Conservation (phyloP, 306 rosid species). For the Hippophae tibetana region DNA sequence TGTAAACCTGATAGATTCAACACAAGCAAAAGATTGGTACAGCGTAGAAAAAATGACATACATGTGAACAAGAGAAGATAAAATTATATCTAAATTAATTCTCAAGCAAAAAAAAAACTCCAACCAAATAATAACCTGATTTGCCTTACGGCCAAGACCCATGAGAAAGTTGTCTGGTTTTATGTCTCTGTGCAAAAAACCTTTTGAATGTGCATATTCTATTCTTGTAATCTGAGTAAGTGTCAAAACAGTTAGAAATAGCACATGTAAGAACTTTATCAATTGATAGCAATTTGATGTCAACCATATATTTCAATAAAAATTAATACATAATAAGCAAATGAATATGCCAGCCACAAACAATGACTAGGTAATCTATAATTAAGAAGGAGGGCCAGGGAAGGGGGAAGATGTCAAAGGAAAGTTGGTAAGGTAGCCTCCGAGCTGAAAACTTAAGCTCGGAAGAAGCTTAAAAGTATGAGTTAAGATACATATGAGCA, state of each 20-base stretch:
- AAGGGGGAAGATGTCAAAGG: too few species aligned
- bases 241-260: neutral
- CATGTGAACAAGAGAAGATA: neutral
- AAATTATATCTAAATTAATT: neutral
- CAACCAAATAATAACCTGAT: slow-evolving; percentile 49
- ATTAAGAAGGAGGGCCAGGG: neutral
- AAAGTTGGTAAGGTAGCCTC: too few species aligned
- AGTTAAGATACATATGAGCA: too few species aligned
- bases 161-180: slow-evolving; percentile 97
- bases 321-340: too few species aligned
- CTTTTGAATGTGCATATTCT: slow-evolving; percentile 91
- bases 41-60: neutral
- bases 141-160: slow-evolving; percentile 99
- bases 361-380: too few species aligned
- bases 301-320: too few species aligned
- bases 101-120: neutral
- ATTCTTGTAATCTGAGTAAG: slow-evolving; percentile 63
- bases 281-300: too few species aligned
- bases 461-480: too few species aligned
- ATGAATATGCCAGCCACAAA: too few species aligned
- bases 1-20: slow-evolving; percentile 51
- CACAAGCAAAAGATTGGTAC: slow-evolving; percentile 4
- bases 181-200: slow-evolving; percentile 82
- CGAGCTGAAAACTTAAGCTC: too few species aligned
- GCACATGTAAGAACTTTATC: too few species aligned